A percentile compares a stretch with the other conserved stretches of the same genome.
These are phyloP conservation scores for Apophysomyces ossiformis DNA, from an alignment of 371 early-diverging fungal species.

Conservation along the genomic window DNA sequence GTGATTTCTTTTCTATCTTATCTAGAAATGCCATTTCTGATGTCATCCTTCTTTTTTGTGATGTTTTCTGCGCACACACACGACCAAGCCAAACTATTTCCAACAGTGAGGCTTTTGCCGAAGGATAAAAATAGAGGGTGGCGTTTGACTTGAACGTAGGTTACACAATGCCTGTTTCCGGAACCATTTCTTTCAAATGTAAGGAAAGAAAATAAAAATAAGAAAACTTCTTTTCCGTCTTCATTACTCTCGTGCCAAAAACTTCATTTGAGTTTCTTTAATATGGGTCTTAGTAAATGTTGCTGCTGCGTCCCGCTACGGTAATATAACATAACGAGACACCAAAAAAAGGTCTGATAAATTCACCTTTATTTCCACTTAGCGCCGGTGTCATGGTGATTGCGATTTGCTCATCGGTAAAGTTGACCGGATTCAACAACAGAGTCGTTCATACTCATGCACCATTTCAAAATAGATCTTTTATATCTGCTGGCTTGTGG, in stretches of 20 bases:
- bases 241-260: background rate
- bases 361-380: background rate
- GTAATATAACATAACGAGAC: slow-evolving; percentile 4
- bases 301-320: slow-evolving; percentile 26
- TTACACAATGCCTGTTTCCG: slow-evolving; percentile 11
- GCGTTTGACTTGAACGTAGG: slow-evolving; percentile 6
- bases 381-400: slow-evolving; percentile 23
- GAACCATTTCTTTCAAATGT: slow-evolving; percentile 4
- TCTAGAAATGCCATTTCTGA: no score
- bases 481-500: slow-evolving; percentile 7
- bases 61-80: no score
- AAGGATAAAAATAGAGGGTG: slow-evolving; percentile 9
- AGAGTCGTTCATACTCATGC: background rate
- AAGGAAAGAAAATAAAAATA: slow-evolving; percentile 4
- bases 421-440: background rate
- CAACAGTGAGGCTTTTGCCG: background rate
- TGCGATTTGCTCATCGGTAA: slow-evolving; percentile 21
- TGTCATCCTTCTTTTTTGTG: no score
- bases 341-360: background rate
- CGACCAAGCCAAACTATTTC: no score
- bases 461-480: background rate
- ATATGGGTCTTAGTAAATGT: slow-evolving; percentile 16
- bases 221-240: background rate
- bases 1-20: no score
- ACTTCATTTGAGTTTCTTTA: background rate